A percentile compares a stretch with the other conserved stretches of the same genome.
Conservation (phyloP, 202 grass and related monocot genomes). For the Panicum hallii region DNA sequence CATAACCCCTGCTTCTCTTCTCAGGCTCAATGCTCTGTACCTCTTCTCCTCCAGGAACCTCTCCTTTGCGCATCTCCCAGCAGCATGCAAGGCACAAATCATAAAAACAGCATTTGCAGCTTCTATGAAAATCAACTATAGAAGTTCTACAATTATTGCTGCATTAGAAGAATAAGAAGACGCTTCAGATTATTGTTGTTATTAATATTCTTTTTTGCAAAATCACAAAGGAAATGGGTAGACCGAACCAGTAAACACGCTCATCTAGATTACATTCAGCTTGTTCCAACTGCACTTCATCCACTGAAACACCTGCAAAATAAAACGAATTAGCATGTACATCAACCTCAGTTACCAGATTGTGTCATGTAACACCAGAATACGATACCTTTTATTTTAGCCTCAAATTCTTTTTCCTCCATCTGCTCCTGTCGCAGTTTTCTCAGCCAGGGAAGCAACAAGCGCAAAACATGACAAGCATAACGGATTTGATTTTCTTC, state of each 20-base stretch:
- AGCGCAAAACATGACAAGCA: conserved; percentile 52
- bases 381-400: conserved; percentile 58
- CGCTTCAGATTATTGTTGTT: conserved; percentile 23
- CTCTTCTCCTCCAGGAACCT: conserved; percentile 66
- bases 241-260: conserved; percentile 56
- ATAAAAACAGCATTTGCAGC: conserved; percentile 62
- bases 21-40: conserved; percentile 9
- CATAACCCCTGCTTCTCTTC: conserved; percentile 42
- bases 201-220: no score
- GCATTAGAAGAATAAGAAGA: conserved; percentile 37
- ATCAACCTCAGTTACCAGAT: background rate
- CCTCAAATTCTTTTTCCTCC: conserved; percentile 70
- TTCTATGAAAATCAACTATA: conserved; percentile 77
- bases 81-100: conserved; percentile 70
- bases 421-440: conserved; percentile 57
- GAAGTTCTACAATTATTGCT: conserved; percentile 74
- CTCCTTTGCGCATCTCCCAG: conserved; percentile 60
- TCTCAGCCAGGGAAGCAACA: conserved; percentile 75
- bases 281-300: conserved; percentile 49
- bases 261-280: conserved; percentile 52
- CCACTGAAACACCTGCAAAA: conserved; percentile 38
- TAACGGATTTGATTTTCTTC: conserved; percentile 53
- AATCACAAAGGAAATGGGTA: background rate
- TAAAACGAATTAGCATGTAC: background rate
- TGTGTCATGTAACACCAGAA: conserved; percentile 1